Percentiles rank a stretch among this genome's conserved stretches.
phyloP scores from a whole-genome alignment of 345 rosid species.

The Corchorus olitorius region DNA sequence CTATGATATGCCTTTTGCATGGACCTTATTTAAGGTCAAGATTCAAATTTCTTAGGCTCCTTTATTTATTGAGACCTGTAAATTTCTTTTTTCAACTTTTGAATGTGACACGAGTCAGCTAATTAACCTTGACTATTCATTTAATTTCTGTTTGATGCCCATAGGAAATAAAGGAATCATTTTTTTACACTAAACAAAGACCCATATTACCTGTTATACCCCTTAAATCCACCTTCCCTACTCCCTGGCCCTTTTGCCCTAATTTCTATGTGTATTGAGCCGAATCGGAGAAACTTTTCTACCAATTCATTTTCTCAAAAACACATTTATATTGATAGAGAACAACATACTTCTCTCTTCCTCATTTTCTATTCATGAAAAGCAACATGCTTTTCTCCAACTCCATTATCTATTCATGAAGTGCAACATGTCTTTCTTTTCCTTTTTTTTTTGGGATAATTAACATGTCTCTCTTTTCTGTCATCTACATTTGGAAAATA shows the following conservation, averaged over 20 bases:
- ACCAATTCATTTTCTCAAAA: neutral
- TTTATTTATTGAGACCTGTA: no score
- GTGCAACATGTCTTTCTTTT: no score
- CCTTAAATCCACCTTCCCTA: neutral
- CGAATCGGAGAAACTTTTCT: neutral
- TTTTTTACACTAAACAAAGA: neutral
- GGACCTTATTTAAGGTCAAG: no score
- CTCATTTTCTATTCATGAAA: no score
- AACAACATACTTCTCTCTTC: neutral
- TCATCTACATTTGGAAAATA: neutral
- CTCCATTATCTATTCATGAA: no score
- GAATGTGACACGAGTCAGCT: neutral
- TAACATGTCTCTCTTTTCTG: neutral
- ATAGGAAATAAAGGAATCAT: neutral
- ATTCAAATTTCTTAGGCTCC: no score
- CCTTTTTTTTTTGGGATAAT: no score
- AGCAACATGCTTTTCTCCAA: no score
- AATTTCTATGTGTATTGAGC: neutral
- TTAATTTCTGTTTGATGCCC: neutral
- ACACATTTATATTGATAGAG: neutral
- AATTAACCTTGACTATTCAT: neutral
- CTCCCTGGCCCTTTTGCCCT: neutral
- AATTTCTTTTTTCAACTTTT: neutral
- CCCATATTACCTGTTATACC: neutral
- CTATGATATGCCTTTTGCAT: no score